A percentile compares a stretch with the other conserved stretches of the same genome.
Evolutionary conservation across 2,329 filamentous ascomycete genomes (phyloP).

Genomic region (Neurospora sp.): DNA sequence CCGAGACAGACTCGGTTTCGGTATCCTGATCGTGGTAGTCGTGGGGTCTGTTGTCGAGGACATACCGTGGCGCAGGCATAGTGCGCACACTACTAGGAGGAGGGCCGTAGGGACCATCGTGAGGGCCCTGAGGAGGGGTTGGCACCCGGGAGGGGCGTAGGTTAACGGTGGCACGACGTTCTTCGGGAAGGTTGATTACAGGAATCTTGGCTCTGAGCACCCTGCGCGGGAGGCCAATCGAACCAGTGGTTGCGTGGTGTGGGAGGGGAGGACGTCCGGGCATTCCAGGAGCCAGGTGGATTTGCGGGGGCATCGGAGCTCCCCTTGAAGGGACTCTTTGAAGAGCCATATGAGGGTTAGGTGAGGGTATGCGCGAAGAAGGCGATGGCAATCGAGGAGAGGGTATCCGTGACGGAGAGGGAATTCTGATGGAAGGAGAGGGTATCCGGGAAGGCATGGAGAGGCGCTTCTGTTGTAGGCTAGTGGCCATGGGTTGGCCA

Average conservation of each 20-base stretch:
- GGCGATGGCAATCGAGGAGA: background rate
- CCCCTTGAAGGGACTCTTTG: background rate
- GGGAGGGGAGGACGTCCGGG: background rate
- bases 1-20: conserved; percentile 28
- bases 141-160: conserved; percentile 16
- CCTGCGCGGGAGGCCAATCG: conserved; percentile 14
- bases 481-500: background rate
- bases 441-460: background rate
- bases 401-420: background rate
- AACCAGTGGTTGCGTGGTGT: conserved; percentile 4
- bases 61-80: conserved; percentile 12
- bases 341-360: background rate
- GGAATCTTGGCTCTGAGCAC: conserved; percentile 20
- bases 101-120: background rate
- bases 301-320: background rate
- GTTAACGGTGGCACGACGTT: conserved; percentile 15
- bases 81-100: conserved; percentile 7
- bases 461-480: background rate
- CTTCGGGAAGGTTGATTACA: conserved; percentile 9
- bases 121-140: conserved; percentile 8
- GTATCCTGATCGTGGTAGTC: conserved; percentile 16
- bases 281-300: conserved; percentile 2
- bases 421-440: background rate
- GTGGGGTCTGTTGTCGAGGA: conserved; percentile 9
- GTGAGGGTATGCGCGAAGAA: background rate